Percentiles rank a stretch among this genome's conserved stretches.
Evolutionary conservation across 306 rosid genomes (phyloP).

Genomic region (Hylodesmum podocarpum): DNA sequence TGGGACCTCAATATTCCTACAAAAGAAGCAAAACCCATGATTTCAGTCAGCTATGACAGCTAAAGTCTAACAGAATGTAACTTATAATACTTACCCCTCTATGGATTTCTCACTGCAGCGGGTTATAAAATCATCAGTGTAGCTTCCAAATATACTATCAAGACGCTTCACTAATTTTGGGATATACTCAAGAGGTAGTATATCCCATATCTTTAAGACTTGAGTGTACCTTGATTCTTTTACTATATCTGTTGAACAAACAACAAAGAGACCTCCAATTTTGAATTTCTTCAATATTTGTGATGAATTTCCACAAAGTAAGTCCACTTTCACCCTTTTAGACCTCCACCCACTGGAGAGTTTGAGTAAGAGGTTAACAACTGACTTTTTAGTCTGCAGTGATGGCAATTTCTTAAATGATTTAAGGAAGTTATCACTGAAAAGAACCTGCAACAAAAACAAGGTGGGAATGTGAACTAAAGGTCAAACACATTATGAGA

Average conservation of each 20-base stretch:
- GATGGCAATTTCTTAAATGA: slow-evolving; percentile 57
- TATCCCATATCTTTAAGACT: slow-evolving; percentile 75
- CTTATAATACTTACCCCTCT: slow-evolving; percentile 48
- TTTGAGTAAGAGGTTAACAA: slow-evolving; percentile 53
- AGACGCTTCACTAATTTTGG: slow-evolving; percentile 62
- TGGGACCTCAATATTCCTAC: slow-evolving; percentile 58
- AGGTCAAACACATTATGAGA: not conserved
- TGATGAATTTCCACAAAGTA: slow-evolving; percentile 48
- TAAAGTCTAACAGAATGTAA: not conserved
- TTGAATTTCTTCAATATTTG: slow-evolving; percentile 55
- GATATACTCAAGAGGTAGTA: slow-evolving; percentile 53
- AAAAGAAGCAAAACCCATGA: not conserved
- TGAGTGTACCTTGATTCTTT: slow-evolving; percentile 48
- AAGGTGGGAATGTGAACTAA: not conserved
- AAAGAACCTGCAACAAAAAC: slow-evolving; percentile 47
- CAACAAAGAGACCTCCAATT: slow-evolving; percentile 52
- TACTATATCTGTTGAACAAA: slow-evolving; percentile 58
- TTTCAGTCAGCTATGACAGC: not conserved
- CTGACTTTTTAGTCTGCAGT: slow-evolving; percentile 40
- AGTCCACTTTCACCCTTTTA: slow-evolving; percentile 36
- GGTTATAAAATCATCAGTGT: slow-evolving; percentile 50
- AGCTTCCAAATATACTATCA: slow-evolving; percentile 54
- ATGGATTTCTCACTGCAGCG: slow-evolving; percentile 52
- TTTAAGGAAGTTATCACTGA: slow-evolving; percentile 67
- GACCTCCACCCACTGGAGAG: slow-evolving; percentile 84